Conservation (phyloP, 83 land plant genomes). For the Isoetes engelmannii region DNA sequence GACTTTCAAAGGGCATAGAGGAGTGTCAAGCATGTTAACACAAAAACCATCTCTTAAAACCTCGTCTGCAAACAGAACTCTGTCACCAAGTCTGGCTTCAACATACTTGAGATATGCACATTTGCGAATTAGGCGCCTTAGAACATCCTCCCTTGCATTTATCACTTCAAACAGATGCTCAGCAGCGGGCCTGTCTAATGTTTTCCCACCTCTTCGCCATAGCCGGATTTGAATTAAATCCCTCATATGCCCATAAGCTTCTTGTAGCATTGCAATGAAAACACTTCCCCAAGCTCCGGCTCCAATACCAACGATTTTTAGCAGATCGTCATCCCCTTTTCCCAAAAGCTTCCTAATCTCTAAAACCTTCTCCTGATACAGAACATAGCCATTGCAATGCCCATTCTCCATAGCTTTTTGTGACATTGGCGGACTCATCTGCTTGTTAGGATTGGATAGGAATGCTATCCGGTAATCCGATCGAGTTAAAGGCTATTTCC, state of each 20-base stretch:
- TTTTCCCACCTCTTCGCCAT: slow-evolving; percentile 13
- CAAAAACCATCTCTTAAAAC: slow-evolving; percentile 14
- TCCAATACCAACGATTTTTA: not conserved
- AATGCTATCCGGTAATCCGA: too few species aligned
- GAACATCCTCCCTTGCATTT: slow-evolving; percentile 16
- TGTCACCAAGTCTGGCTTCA: slow-evolving; percentile 10
- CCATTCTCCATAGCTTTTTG: slow-evolving; percentile 1
- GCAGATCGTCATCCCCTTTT: slow-evolving; percentile 14
- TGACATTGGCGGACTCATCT: not conserved
- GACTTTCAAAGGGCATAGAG: slow-evolving; percentile 13
- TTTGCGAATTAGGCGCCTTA: slow-evolving; percentile 13
- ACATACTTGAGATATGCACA: slow-evolving; percentile 19
- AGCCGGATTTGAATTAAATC: not conserved
- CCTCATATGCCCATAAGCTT: slow-evolving; percentile 5
- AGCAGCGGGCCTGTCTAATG: slow-evolving; percentile 9
- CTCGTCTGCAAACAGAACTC: slow-evolving; percentile 13
- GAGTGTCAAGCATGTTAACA: slow-evolving; percentile 18
- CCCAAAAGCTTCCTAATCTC: slow-evolving; percentile 12
- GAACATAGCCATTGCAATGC: not conserved
- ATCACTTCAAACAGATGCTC: slow-evolving; percentile 18
- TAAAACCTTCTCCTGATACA: slow-evolving; percentile 32
- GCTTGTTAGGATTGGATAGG: not conserved
- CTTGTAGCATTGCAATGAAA: slow-evolving; percentile 17
- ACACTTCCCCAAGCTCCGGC: slow-evolving; percentile 21
- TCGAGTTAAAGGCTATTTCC: too few species aligned